These are phyloP conservation scores for Myxozyma mucilagina DNA, from an alignment of 805 yeast species.

Conservation along the genomic window DNA sequence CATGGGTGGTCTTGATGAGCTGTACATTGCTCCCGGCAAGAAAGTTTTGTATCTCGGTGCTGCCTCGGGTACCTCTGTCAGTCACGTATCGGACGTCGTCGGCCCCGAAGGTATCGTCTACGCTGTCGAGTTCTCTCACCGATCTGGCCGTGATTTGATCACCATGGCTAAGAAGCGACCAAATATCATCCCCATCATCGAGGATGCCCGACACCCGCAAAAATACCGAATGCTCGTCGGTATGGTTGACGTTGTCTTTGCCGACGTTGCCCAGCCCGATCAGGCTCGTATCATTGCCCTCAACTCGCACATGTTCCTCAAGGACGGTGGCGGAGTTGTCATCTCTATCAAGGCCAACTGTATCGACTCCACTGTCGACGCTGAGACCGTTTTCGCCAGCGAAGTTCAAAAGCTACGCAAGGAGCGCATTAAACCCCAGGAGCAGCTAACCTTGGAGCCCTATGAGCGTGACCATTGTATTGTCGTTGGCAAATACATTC, in stretches of 20 bases:
- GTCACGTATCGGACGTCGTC: conserved; percentile 96
- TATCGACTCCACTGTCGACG: conserved; percentile 99
- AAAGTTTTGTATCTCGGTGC: conserved; percentile 98
- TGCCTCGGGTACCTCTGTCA: conserved; percentile 98
- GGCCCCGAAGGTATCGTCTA: conserved; percentile 99
- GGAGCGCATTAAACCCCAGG: conserved; percentile 97
- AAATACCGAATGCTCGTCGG: conserved; percentile 98
- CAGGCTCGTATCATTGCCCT: conserved; percentile 99
- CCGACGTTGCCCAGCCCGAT: conserved; percentile 99
- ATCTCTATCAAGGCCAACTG: conserved; percentile 99
- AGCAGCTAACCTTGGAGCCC: conserved; percentile 97
- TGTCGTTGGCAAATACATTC: conserved; percentile 93
- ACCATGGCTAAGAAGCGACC: conserved; percentile 99
- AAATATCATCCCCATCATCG: conserved; percentile 96
- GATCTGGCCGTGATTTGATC: conserved; percentile 99
- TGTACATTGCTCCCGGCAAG: conserved; percentile 96
- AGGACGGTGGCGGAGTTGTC: conserved; percentile 98
- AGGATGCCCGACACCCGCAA: conserved; percentile 99
- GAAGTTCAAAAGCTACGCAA: conserved; percentile 99
- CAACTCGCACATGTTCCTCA: conserved; percentile 96
- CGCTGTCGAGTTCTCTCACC: conserved; percentile 98
- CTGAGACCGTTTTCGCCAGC: conserved; percentile 98
- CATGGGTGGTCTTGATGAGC: conserved; percentile 98
- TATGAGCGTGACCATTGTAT: conserved; percentile 99
- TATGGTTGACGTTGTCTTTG: conserved; percentile 98